Conservation (phyloP, 2,329 filamentous ascomycete species). For the Ambrosiella cleistominuta region DNA sequence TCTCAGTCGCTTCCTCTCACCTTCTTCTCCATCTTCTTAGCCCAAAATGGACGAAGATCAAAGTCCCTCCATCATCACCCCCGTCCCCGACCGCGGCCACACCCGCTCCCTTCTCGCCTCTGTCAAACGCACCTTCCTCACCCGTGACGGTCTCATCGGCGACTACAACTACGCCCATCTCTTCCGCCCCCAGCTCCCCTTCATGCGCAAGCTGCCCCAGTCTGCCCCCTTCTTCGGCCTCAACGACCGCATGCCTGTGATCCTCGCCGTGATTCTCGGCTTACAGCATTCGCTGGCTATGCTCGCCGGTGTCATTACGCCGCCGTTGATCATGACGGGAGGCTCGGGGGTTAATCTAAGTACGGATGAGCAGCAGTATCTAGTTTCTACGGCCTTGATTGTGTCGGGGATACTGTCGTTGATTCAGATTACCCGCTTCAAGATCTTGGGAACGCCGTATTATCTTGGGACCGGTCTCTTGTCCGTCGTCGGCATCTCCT, state of each 20-base stretch:
- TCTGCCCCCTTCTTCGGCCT: conserved; percentile 73
- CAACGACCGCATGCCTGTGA: conserved; percentile 57
- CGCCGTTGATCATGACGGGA: conserved; percentile 53
- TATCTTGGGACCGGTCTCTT: conserved; percentile 64
- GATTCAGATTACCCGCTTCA: conserved; percentile 63
- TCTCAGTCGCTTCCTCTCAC: background rate
- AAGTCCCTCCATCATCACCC: conserved; percentile 32
- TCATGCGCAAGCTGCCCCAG: conserved; percentile 44
- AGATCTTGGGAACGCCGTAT: conserved; percentile 52
- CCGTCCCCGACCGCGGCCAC: conserved; percentile 20
- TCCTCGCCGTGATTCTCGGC: conserved; percentile 56
- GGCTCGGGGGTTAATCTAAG: conserved; percentile 45
- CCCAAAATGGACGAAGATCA: conserved; percentile 38
- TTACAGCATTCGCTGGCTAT: conserved; percentile 68
- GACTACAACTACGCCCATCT: conserved; percentile 82
- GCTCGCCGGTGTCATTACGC: conserved; percentile 59
- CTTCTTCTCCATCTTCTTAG: background rate
- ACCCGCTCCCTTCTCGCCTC: conserved; percentile 14
- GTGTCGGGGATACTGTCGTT: conserved; percentile 59
- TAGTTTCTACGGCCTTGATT: conserved; percentile 63
- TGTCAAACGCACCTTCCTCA: conserved; percentile 28
- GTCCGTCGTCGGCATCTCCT: conserved; percentile 63
- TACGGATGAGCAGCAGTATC: conserved; percentile 48
- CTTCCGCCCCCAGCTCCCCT: conserved; percentile 67
- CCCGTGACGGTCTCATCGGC: conserved; percentile 59